Conservation (phyloP, 495 filamentous ascomycete genomes). For the Xylona heveae region DNA sequence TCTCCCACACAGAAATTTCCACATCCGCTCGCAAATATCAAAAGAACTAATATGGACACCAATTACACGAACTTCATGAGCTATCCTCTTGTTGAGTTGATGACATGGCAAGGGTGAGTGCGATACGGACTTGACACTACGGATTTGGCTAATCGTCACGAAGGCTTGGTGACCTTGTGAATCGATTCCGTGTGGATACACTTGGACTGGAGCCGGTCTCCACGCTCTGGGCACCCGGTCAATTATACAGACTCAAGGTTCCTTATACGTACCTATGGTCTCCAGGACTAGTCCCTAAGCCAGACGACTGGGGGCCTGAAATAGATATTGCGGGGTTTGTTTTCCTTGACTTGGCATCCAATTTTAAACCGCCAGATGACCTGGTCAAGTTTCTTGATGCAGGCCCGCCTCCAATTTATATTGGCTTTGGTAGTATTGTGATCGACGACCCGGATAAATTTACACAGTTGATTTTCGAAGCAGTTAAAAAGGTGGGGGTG, state of each 20-base stretch:
- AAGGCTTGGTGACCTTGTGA: conserved; percentile 37
- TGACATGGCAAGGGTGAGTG: conserved; percentile 23
- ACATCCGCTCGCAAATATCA: conserved; percentile 8
- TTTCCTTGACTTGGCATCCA: conserved; percentile 39
- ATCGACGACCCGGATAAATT: conserved; percentile 43
- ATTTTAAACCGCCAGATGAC: conserved; percentile 30
- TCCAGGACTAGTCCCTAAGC: conserved; percentile 41
- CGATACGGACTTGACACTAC: not conserved
- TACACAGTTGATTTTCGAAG: conserved; percentile 39
- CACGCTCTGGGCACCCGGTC: conserved; percentile 41
- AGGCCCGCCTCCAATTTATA: conserved; percentile 37
- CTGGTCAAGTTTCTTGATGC: conserved; percentile 31
- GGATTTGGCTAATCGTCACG: not conserved
- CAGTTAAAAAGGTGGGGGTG: conserved; percentile 33
- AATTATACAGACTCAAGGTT: conserved; percentile 35
- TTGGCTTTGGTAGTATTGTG: conserved; percentile 48
- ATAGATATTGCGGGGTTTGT: conserved; percentile 43
- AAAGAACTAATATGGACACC: conserved; percentile 16
- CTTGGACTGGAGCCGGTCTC: conserved; percentile 39
- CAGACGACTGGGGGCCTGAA: conserved; percentile 38
- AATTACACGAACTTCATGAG: conserved; percentile 50
- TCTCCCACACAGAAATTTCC: conserved; percentile 5
- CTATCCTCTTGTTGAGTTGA: conserved; percentile 26
- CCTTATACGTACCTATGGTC: conserved; percentile 49
- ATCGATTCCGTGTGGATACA: conserved; percentile 35